Percentiles rank a stretch among this genome's conserved stretches.
Conservation (phyloP, 2,329 filamentous ascomycete genomes). For the Colletotrichum orchidophilum region DNA sequence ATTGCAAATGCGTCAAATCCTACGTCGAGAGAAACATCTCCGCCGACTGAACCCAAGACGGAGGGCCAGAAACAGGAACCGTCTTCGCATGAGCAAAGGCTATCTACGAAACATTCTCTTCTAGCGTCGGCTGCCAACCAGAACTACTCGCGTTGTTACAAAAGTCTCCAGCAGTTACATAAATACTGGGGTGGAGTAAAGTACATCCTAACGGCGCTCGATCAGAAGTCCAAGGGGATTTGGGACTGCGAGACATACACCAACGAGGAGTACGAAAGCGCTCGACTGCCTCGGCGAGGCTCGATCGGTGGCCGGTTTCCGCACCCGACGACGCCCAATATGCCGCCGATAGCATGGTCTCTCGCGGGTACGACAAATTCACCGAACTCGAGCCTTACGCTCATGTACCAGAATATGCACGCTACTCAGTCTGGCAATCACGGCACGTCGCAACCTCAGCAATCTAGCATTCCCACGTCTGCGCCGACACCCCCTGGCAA, state of each 20-base stretch:
- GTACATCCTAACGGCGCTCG: conserved; percentile 86
- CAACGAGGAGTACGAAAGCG: conserved; percentile 80
- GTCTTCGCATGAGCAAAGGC: conserved; percentile 43
- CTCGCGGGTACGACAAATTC: conserved; percentile 90
- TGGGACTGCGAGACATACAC: conserved; percentile 78
- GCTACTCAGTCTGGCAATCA: conserved; percentile 35
- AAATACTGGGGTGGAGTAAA: conserved; percentile 87
- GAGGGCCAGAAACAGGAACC: conserved; percentile 26
- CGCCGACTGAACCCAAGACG: conserved; percentile 46
- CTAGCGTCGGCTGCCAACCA: conserved; percentile 84
- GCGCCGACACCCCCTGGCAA: conserved; percentile 63
- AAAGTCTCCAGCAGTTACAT: conserved; percentile 82
- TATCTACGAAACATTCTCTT: conserved; percentile 74
- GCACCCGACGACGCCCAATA: conserved; percentile 58
- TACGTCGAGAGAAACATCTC: conserved; percentile 68
- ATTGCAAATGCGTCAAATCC: conserved; percentile 75
- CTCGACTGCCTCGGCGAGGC: conserved; percentile 55
- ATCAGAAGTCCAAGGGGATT: conserved; percentile 88
- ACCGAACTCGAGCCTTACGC: conserved; percentile 82
- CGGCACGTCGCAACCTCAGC: conserved; percentile 3
- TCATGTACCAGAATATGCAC: conserved; percentile 75
- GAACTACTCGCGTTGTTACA: conserved; percentile 89
- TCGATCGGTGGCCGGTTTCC: conserved; percentile 54
- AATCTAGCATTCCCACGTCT: conserved; percentile 39
- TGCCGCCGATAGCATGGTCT: conserved; percentile 78